Base-by-base conservation (phyloP, 2,329 filamentous ascomycete species). In the Penicillium griseofulvum region DNA sequence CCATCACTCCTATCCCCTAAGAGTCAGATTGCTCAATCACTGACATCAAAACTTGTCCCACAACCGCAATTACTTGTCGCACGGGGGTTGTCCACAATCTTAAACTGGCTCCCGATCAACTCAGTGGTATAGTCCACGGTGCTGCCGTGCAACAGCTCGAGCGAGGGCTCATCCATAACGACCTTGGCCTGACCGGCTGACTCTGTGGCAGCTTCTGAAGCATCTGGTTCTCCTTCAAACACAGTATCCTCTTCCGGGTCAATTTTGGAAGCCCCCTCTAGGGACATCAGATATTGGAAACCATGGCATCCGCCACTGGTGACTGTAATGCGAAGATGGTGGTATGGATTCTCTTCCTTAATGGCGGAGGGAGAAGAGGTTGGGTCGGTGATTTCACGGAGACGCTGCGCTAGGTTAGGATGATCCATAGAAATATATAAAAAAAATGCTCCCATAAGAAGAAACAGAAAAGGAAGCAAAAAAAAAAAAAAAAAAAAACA, bases 91-190 rank as follows among this genome's bases (percentile, higher is more conserved):
- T 96, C 92, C 57, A 91, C 87, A 68, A 99, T 91, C 80, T 96
- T 96, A 75, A 99, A 99, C 76, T 97, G 92, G 68, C 87, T 90
- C 26, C 89, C 89, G 69, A 97, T 97, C 75, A 99, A 79, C 78
- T 97, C 94, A 83, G 89, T 94, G 0, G 92, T 97, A 69, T 92
- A 99, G 71, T 99, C 94, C 36, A 99, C 87, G 71, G 92, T 97
- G 77, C 92, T 97, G 10, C 93, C 94, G 70, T 91, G 92, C 55
- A 99, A 76, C 50, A 99, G 75, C 62, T 96, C 91, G 56, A 99
- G 76, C 49, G 91, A 96, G 3, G 91, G 85, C 63, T 87, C 84
- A 70, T 99, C 94, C 69, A 99, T 85, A 22, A 97, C 87, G 10
- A 99, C 85, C 73, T 90, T 94, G n/a, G 94, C 82, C 52, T 72